Base-by-base conservation (phyloP, 805 yeast genomes). In the Hanseniaspora lachancei region DNA sequence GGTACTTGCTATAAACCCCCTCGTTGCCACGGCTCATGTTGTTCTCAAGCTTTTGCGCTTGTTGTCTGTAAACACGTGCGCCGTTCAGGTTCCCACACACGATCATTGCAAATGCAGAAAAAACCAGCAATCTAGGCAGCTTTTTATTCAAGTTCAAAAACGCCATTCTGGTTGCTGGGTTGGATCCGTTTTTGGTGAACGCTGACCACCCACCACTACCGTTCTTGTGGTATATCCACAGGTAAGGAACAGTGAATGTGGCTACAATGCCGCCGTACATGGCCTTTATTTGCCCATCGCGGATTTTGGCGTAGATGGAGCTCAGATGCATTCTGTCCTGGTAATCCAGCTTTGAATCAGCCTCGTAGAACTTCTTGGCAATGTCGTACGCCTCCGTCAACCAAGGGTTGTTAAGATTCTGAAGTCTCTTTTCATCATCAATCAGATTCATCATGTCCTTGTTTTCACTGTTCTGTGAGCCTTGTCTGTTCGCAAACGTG, bases 281-380 rank as follows among this genome's bases (percentile, higher is more conserved):
- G 21, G 71, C 63, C 36, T 59, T 62, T 18, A 70, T 16, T 34
- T 75, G 69, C 1, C 69, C 60, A 5, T 64, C 61, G 6, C 74
- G 67, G 46, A 74, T 67, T 4, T 66, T 60, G 34, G 68, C 61
- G 60, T 73, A 74, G 12, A 73, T 65, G 13, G 65, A 62, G 3
- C 75, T 70, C 23, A 79, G 61, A 20, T 69, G 68, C 20, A 63
- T 60, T 42, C 84, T 63, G 48, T 79, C 80, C 5, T 64, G 62
- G 1, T 68, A 58, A 21, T 69, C 70, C 43, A 79, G 62, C 5
- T 59, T 63, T 39, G 72, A 74, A 58, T 79, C 84, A 40, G 69
- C 70, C 42, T 77, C 76, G 58, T 78, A 76, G 62, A 79, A 77
- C 32, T 69, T 66, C 54, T 74, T 64, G 2, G 80, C 79, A n/a